A percentile compares a stretch with the other conserved stretches of the same genome.
Conservation (phyloP, 106 monocot species). For the Alisma plantagoaquatica region DNA sequence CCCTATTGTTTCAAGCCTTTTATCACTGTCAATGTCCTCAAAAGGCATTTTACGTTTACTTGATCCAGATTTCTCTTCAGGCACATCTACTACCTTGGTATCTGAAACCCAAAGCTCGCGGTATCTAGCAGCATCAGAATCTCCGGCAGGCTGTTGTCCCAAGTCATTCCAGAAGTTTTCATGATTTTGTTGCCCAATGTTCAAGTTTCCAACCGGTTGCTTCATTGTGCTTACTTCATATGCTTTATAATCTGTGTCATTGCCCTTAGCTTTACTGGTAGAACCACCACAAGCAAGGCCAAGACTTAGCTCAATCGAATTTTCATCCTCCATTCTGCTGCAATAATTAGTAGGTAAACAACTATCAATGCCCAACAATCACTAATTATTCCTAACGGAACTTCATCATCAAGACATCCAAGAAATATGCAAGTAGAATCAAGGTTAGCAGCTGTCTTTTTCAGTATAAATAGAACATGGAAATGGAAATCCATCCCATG, state of each 20-base stretch:
- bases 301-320: constrained; percentile 87
- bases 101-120: constrained; percentile 34
- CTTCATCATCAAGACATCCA: not conserved
- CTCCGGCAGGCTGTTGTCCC: constrained; percentile 17
- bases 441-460: not conserved
- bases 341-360: not conserved
- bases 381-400: too few relatives aligned
- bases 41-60: constrained; percentile 49
- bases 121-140: constrained; percentile 18
- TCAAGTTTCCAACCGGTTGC: constrained; percentile 7
- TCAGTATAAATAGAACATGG: not conserved
- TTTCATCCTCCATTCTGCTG: constrained; percentile 63
- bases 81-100: constrained; percentile 21
- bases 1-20: constrained; percentile 32
- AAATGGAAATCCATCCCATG: not conserved
- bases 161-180: constrained; percentile 48
- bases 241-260: constrained; percentile 27
- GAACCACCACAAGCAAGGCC: constrained; percentile 81
- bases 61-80: constrained; percentile 35
- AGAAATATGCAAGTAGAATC: not conserved
- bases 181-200: constrained; percentile 19
- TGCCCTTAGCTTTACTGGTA: constrained; percentile 41
- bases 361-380: too few relatives aligned
- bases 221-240: constrained; percentile 45
- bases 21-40: constrained; percentile 43